Evolutionary conservation across 2,329 filamentous ascomycete genomes (phyloP), one percentile per base, ranked within the genome.

Genomic region (Beauveria scarabaeidicola): DNA sequence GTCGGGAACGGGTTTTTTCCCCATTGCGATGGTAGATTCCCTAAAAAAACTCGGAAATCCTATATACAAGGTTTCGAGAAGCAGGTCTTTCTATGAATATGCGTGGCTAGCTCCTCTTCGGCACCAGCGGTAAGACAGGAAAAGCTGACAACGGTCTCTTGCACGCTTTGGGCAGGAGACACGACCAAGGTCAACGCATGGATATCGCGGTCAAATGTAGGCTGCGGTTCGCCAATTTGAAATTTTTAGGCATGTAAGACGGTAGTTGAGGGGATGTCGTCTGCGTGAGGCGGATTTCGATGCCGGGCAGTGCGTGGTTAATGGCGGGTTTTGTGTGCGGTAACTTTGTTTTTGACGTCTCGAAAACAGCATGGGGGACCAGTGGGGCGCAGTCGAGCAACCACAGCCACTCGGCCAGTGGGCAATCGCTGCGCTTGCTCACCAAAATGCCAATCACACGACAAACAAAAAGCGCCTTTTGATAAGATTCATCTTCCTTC

Each of bases 1-100:
- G 71, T 91, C 84, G 41, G 89, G 86, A 61, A 87, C 72, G 23
- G 72, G 61, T 40, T 71, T 75, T 74, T 52, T 52, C 38, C 36
- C 52, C 52, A 60, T 59, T 21, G 40, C 15, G 27, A 27, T 13
- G 17, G 13, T 11, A 7, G 19, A 13, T 13, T 25, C 8, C 15
- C 32, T 5, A 5, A 5, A 27, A 27, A 27, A 27, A 27, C 25
- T 27, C 25, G 25, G 1, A 27, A 27, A 7, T 27, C 1, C 25
- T 6, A 27, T 27, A 27, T 7, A 7, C 5, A 5, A 36, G 11
- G 5, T 36, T 15, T 36, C 32, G 32, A 17, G n/a, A 29, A 7
- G 52, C 8, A 21, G 0, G 4, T 25, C 11, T 19, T 19, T 23
- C n/a, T n/a, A n/a, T 11, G 5, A 19, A 6, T 15, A 57, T 7